Conservation (phyloP, 352 stramenopile species). For the Thalassiosira allenii region DNA sequence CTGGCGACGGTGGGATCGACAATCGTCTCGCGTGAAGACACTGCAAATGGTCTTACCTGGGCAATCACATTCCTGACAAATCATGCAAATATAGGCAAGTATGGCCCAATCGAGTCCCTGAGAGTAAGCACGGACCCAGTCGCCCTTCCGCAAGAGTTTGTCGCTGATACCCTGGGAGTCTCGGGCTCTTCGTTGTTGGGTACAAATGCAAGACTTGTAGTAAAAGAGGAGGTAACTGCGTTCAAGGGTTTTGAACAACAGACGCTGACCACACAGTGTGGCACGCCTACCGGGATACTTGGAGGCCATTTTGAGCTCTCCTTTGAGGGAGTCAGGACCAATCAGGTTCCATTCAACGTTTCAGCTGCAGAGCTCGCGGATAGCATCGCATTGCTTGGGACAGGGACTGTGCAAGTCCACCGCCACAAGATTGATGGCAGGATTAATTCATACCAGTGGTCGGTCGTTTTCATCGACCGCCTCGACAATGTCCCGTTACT, state of each 20-base stretch:
- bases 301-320: constrained; percentile 89
- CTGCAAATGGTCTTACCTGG: constrained; percentile 62
- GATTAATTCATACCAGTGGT: constrained; percentile 74
- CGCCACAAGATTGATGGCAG: constrained; percentile 50
- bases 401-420: constrained; percentile 61
- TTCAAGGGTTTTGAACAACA: constrained; percentile 94
- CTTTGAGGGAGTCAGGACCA: constrained; percentile 80
- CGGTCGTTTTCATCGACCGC: constrained; percentile 72
- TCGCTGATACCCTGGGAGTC: constrained; percentile 26
- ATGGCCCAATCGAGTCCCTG: constrained; percentile 59
- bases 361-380: constrained; percentile 81
- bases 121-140: constrained; percentile 49
- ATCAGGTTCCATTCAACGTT: constrained; percentile 58
- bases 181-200: constrained; percentile 79
- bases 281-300: constrained; percentile 42
- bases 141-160: constrained; percentile 45
- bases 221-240: constrained; percentile 88
- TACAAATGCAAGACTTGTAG: constrained; percentile 86
- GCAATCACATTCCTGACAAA: constrained; percentile 80
- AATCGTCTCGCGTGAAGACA: constrained; percentile 80
- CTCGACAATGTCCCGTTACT: constrained; percentile 72
- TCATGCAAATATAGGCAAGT: constrained; percentile 43
- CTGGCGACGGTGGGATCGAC: constrained; percentile 89
- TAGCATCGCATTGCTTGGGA: constrained; percentile 59
- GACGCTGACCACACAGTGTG: constrained; percentile 82